Percentiles rank a stretch among this genome's conserved stretches.
These are phyloP conservation scores for Globisporangium radiosum DNA, from an alignment of 352 stramenopile genomes.

Conservation along the genomic window DNA sequence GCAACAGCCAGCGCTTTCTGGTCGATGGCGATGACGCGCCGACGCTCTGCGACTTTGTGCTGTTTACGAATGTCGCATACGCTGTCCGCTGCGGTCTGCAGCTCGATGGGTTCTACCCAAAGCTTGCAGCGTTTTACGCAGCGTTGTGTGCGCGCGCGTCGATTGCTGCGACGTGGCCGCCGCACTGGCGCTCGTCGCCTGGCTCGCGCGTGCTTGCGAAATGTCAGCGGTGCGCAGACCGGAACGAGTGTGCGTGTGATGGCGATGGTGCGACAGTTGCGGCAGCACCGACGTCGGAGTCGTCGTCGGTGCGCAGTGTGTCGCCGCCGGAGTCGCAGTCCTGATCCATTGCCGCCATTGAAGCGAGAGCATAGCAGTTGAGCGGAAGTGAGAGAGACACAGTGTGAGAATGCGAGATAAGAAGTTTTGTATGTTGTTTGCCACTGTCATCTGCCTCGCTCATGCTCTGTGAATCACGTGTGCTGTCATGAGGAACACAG, in stretches of 20 bases:
- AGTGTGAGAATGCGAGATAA: no score
- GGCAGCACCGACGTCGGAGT: no score
- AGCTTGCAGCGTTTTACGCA: constrained; percentile 74
- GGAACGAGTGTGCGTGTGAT: constrained; percentile 12
- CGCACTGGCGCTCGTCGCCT: constrained; percentile 75
- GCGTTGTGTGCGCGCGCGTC: constrained; percentile 59
- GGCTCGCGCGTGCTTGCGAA: constrained; percentile 76
- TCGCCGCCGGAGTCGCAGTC: no score
- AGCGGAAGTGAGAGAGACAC: no score
- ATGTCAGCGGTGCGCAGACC: constrained; percentile 54
- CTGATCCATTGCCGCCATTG: no score
- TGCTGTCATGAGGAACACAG: no score
- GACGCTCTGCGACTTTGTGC: constrained; percentile 75
- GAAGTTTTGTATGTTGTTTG: no score
- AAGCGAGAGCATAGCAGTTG: no score
- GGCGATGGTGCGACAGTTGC: no score
- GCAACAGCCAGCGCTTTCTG: constrained; percentile 34
- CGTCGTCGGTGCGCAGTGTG: no score
- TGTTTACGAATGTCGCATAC: constrained; percentile 85
- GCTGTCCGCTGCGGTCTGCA: constrained; percentile 79
- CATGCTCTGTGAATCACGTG: no score
- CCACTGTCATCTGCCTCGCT: no score
- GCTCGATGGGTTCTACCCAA: constrained; percentile 73
- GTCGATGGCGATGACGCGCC: constrained; percentile 53
- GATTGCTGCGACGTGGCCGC: constrained; percentile 75